Conservation (phyloP, 345 rosid genomes). For the Eucalyptus curtisii region DNA sequence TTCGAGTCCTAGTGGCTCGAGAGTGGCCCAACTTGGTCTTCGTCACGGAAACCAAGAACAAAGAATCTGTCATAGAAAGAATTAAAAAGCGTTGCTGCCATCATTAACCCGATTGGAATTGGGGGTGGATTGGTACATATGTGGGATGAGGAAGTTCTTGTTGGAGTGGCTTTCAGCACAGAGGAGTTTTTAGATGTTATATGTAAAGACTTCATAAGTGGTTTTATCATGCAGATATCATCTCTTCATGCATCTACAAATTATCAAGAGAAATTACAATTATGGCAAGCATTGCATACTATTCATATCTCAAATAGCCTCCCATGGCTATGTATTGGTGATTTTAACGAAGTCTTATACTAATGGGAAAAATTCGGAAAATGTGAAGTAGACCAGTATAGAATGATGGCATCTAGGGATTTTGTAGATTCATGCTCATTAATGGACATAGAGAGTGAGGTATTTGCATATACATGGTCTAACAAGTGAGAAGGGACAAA, state of each 20-base stretch:
- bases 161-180: neutral
- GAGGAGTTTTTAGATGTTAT: too few relatives aligned
- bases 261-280: too few relatives aligned
- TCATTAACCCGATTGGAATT: too few relatives aligned
- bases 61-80: neutral
- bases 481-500: too few relatives aligned
- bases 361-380: too few relatives aligned
- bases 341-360: neutral
- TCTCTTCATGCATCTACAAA: neutral
- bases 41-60: neutral
- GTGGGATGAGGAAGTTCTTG: neutral
- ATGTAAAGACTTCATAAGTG: neutral
- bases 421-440: too few relatives aligned
- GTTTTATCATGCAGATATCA: neutral
- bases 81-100: too few relatives aligned
- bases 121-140: neutral
- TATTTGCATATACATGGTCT: too few relatives aligned
- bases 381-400: neutral
- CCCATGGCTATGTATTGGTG: neutral
- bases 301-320: neutral
- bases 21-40: neutral
- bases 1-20: rapidly evolving
- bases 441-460: neutral
- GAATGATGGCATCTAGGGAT: too few relatives aligned
- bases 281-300: neutral